These are phyloP conservation scores for Vanrija sp. DNA, from an alignment of 1,284 basidiomycete genomes.

Conservation along the genomic window DNA sequence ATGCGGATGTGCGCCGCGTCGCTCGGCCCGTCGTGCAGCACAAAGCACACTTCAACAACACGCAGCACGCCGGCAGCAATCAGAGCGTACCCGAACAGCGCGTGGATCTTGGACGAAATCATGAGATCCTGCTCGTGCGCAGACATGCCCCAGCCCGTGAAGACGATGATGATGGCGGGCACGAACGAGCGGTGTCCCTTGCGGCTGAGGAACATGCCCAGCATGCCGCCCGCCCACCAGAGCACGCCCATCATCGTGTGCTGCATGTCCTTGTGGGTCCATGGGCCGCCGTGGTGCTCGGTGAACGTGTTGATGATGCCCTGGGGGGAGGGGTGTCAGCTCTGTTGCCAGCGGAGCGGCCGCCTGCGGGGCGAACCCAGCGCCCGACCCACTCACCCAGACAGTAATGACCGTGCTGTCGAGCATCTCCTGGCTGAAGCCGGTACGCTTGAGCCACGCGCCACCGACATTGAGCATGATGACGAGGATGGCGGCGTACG, in stretches of 20 bases:
- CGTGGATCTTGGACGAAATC: conserved; percentile 80
- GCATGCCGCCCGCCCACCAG: conserved; percentile 84
- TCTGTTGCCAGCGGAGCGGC: background rate
- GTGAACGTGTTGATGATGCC: conserved; percentile 85
- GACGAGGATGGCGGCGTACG: conserved; percentile 77
- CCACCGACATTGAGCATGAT: conserved; percentile 79
- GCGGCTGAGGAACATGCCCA: conserved; percentile 80
- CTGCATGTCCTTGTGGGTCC: conserved; percentile 90
- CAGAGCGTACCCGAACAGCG: conserved; percentile 76
- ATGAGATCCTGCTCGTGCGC: conserved; percentile 80
- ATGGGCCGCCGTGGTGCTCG: conserved; percentile 72
- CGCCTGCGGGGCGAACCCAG: background rate
- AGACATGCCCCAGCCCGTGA: conserved; percentile 95
- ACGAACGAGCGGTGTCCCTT: conserved; percentile 80
- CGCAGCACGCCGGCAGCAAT: conserved; percentile 79
- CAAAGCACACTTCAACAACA: conserved; percentile 82
- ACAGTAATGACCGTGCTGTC: conserved; percentile 83
- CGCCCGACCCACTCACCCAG: conserved; percentile 63
- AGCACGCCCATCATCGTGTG: conserved; percentile 73
- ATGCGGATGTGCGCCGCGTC: conserved; percentile 51
- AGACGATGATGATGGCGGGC: conserved; percentile 75
- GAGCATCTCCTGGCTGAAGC: conserved; percentile 73
- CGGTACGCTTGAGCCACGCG: conserved; percentile 63
- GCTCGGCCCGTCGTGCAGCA: conserved; percentile 50
- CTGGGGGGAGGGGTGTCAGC: conserved; percentile 12